Conservation (phyloP, 192 early-diverging fungal species). For the Umbelopsis isabellina region DNA sequence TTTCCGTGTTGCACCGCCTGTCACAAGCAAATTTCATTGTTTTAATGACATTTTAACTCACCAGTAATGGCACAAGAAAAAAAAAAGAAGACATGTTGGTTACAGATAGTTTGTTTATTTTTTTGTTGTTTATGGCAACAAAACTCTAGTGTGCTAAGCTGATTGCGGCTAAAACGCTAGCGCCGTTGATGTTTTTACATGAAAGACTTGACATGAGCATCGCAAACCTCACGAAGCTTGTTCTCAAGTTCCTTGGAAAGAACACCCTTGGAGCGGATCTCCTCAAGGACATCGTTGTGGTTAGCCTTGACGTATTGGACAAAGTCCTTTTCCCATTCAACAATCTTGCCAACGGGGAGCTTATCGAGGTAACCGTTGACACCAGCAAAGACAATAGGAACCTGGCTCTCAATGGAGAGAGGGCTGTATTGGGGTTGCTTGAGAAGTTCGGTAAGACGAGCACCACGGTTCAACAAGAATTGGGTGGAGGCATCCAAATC, state of each 20-base stretch:
- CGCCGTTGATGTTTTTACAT: slow-evolving; percentile 40
- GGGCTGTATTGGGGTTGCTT: slow-evolving; percentile 99
- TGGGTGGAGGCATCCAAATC: slow-evolving; percentile 99
- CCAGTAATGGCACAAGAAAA: too few relatives aligned
- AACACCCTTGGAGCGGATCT: slow-evolving; percentile 88
- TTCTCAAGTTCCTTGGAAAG: slow-evolving; percentile 88
- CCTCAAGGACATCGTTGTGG: slow-evolving; percentile 85
- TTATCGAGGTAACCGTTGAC: slow-evolving; percentile 99
- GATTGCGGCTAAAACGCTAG: slow-evolving; percentile 6
- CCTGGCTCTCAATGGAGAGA: slow-evolving; percentile 95
- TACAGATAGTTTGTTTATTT: not conserved
- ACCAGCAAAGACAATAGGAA: slow-evolving; percentile 98
- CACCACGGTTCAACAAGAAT: slow-evolving; percentile 99
- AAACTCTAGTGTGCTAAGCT: slow-evolving; percentile 24
- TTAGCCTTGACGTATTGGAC: slow-evolving; percentile 87
- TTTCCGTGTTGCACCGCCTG: not conserved
- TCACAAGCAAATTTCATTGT: slow-evolving; percentile 6
- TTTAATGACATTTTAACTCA: not conserved
- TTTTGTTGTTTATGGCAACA: slow-evolving; percentile 15
- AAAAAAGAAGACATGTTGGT: too few relatives aligned
- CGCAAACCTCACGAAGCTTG: slow-evolving; percentile 89
- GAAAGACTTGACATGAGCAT: slow-evolving; percentile 81
- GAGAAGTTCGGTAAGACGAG: slow-evolving; percentile 97
- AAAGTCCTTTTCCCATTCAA: slow-evolving; percentile 91
- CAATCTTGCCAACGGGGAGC: slow-evolving; percentile 91